A percentile compares a stretch with the other conserved stretches of the same genome.
Conservation (phyloP, 1,284 basidiomycete genomes). For the Inonotus obliquus region DNA sequence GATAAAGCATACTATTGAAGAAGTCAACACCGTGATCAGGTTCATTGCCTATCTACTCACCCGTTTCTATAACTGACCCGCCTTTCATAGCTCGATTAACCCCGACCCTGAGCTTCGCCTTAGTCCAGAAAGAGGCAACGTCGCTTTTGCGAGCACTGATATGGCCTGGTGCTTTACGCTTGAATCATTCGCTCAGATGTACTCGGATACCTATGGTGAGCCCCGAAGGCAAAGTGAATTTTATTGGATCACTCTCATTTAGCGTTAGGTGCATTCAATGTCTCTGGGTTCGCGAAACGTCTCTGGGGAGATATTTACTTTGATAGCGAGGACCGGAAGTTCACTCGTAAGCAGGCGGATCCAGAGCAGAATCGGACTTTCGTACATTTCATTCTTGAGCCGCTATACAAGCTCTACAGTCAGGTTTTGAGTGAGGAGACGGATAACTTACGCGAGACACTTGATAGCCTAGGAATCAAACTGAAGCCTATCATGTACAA, state of each 20-base stretch:
- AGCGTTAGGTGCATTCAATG: constrained; percentile 53
- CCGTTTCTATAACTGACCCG: background rate
- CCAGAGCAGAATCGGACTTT: constrained; percentile 85
- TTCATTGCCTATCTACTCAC: constrained; percentile 30
- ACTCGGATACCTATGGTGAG: constrained; percentile 85
- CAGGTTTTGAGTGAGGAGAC: constrained; percentile 92
- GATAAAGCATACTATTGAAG: constrained; percentile 98
- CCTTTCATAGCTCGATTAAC: constrained; percentile 67
- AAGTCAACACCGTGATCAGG: constrained; percentile 95
- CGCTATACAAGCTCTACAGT: constrained; percentile 96
- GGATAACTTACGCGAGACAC: constrained; percentile 75
- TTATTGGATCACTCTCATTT: background rate
- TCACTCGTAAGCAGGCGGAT: constrained; percentile 80
- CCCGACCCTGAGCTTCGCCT: constrained; percentile 83
- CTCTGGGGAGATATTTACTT: constrained; percentile 99
- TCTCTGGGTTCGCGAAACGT: constrained; percentile 71
- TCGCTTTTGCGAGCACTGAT: constrained; percentile 95
- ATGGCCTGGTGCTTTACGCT: constrained; percentile 99
- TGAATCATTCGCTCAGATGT: constrained; percentile 93
- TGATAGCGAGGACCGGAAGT: constrained; percentile 79
- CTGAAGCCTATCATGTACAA: constrained; percentile 95
- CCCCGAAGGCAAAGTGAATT: constrained; percentile 3
- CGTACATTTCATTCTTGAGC: constrained; percentile 95
- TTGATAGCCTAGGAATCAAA: constrained; percentile 78
- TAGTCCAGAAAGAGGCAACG: constrained; percentile 94